These are phyloP conservation scores for Pseudoturritis turrita DNA, from an alignment of 345 rosid genomes.

Conservation along the genomic window DNA sequence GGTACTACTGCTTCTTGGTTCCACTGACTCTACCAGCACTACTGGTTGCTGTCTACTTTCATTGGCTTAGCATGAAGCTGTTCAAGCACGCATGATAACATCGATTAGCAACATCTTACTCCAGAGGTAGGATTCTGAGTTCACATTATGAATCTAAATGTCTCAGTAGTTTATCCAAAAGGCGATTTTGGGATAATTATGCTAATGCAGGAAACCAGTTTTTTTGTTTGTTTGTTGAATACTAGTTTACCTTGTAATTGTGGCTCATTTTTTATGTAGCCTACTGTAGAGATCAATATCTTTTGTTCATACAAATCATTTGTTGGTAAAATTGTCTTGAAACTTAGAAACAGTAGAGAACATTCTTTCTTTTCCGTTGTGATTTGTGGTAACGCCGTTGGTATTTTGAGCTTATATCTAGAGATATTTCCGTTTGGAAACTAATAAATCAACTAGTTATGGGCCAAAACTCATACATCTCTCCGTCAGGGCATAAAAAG, in stretches of 20 bases:
- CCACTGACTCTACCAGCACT: conserved; percentile 82
- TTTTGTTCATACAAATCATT: no score
- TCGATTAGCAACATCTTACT: neutral
- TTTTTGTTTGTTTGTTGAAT: neutral
- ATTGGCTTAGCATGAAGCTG: conserved; percentile 93
- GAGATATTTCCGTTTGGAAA: neutral
- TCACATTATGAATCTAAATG: neutral
- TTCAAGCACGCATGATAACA: conserved; percentile 74
- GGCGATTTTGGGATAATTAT: neutral
- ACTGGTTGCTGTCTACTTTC: conserved; percentile 65
- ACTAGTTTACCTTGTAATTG: neutral
- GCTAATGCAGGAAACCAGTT: neutral
- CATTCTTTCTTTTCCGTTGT: no score
- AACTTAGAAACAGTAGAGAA: no score
- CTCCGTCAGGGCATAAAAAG: no score
- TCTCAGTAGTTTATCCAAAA: neutral
- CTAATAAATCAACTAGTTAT: no score
- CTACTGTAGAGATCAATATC: neutral
- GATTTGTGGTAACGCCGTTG: no score
- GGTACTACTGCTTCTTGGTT: conserved; percentile 62
- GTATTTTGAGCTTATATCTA: neutral
- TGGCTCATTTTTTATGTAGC: neutral
- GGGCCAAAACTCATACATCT: no score
- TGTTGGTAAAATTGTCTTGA: no score
- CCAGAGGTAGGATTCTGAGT: neutral